Base-by-base conservation (phyloP, 1,139 yeast species). In the Kurtzmaniella quercitrusa region DNA sequence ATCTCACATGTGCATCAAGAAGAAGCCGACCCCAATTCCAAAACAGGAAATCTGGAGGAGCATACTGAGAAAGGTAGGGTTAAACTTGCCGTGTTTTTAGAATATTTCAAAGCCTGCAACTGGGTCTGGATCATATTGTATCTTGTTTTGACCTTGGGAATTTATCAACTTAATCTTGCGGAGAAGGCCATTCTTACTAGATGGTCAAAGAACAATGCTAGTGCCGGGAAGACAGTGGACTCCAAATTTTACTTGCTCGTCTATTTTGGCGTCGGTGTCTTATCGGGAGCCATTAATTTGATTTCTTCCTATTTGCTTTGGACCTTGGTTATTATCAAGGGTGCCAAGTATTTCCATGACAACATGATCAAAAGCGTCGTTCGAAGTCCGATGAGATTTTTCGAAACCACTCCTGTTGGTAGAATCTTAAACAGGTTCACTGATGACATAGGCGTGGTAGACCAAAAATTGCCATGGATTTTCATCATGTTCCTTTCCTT, bases 351-450 rank as follows among this genome's bases (percentile, higher is more conserved):
- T 38, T 60, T 61, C 56, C 67, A 63, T 41, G 58, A 56, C 37
- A 51, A 49, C 25, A 58, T 63, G 63, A 62, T 64, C 12, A 46
- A 51, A 12, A 48, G 61, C 7, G 59, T 63, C 7, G 51, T 63
- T 44, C 50, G 63, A 34, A 53, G 63, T 5, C 67, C 67, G 14
- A 63, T 63, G 67, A 57, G 63, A 1, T 63, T 60, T 47, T 63
- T 63, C 40, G 67, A 63, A 44, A 63, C 67, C 18, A 62, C 66
- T 1, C 67, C 67, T 10, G 52, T 61, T 19, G 67, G 66, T 3
- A 47, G 67, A 41, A 59, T 63, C 36, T 54, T 63, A 52, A 63
- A 63, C 49, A 50, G 67, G 42, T 62, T 63, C 46, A 56, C 66
- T 0, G 66, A 63, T 23, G 67, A 63, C 44, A 55, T 63, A 3